Evolutionary conservation across 768 basidiomycete genomes (phyloP).

Genomic region (Mycena maculata): DNA sequence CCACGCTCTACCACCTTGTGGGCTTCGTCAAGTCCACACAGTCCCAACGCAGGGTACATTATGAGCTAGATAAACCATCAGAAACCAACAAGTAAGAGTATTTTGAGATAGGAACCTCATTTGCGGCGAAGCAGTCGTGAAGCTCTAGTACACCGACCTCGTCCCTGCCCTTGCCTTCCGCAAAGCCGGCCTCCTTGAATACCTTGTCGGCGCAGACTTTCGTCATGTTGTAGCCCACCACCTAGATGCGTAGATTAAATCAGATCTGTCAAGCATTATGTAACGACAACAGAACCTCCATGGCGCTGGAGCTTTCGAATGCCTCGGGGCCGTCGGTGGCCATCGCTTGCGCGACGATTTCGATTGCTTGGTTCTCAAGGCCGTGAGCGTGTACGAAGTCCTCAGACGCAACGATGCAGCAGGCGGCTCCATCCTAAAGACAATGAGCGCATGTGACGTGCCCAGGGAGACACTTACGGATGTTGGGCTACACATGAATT

Average conservation of each 20-base stretch:
- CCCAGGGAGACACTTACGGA: conserved; percentile 55
- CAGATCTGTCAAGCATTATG: too few species aligned
- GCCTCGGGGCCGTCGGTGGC: conserved; percentile 74
- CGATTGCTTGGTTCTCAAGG: conserved; percentile 89
- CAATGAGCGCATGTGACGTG: conserved; percentile 1
- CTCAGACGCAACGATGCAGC: conserved; percentile 83
- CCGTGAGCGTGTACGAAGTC: conserved; percentile 77
- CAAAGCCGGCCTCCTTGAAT: conserved; percentile 78
- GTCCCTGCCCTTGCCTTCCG: conserved; percentile 70
- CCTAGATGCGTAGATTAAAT: too few species aligned
- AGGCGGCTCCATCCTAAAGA: conserved; percentile 76
- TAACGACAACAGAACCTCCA: conserved; percentile 62
- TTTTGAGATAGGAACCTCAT: conserved; percentile 65
- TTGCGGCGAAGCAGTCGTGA: conserved; percentile 88
- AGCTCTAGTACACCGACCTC: conserved; percentile 88
- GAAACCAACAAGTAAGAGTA: not conserved
- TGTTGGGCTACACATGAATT: conserved; percentile 90
- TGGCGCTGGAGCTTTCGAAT: conserved; percentile 75
- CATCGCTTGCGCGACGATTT: conserved; percentile 76
- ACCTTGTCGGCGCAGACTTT: conserved; percentile 74
- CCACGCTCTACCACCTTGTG: conserved; percentile 78
- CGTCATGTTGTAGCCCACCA: conserved; percentile 82
- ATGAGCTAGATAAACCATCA: conserved; percentile 63
- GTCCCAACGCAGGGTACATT: conserved; percentile 83
- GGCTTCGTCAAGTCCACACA: conserved; percentile 74